Evolutionary conservation across 164 flowering plant species (phyloP).

Genomic region (Platanus orientalis): DNA sequence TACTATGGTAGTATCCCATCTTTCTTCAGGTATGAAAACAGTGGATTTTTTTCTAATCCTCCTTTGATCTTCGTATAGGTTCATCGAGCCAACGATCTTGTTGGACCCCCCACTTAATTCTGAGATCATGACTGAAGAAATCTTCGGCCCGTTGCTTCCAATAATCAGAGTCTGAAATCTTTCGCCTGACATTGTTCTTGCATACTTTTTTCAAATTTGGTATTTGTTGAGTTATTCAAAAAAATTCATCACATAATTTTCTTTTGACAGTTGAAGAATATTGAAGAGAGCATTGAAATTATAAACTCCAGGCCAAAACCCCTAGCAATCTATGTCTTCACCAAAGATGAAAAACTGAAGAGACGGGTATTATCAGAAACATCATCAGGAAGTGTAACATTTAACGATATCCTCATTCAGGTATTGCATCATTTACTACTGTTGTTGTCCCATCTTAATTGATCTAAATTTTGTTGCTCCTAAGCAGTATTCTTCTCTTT

Average conservation of each 20-base stretch:
- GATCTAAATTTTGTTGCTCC: not conserved
- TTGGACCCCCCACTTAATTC: slow-evolving; percentile 79
- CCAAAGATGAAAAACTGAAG: slow-evolving; percentile 52
- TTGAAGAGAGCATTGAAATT: slow-evolving; percentile 79
- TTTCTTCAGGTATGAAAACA: not conserved
- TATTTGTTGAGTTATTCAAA: too few species aligned
- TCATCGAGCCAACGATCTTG: slow-evolving; percentile 85
- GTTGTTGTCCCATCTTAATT: too few species aligned
- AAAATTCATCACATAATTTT: too few species aligned
- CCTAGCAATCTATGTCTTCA: slow-evolving; percentile 70
- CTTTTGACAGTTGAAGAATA: slow-evolving; percentile 54
- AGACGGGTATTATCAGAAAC: slow-evolving; percentile 47
- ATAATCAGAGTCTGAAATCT: slow-evolving; percentile 65
- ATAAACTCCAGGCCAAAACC: slow-evolving; percentile 71
- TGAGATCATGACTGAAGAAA: slow-evolving; percentile 80
- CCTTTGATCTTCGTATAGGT: slow-evolving; percentile 31
- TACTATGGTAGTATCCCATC: not conserved
- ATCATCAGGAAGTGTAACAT: slow-evolving; percentile 72
- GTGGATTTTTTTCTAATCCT: not conserved
- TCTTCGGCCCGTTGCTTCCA: slow-evolving; percentile 92
- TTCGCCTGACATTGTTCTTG: not conserved
- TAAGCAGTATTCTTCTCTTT: not conserved
- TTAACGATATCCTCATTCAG: slow-evolving; percentile 72
- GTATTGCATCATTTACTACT: slow-evolving; percentile 25
- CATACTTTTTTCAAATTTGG: too few species aligned